Evolutionary conservation across 2,329 filamentous ascomycete genomes (phyloP), one percentile per base, ranked within the genome.

Genomic region (Fusarium veterinarium): DNA sequence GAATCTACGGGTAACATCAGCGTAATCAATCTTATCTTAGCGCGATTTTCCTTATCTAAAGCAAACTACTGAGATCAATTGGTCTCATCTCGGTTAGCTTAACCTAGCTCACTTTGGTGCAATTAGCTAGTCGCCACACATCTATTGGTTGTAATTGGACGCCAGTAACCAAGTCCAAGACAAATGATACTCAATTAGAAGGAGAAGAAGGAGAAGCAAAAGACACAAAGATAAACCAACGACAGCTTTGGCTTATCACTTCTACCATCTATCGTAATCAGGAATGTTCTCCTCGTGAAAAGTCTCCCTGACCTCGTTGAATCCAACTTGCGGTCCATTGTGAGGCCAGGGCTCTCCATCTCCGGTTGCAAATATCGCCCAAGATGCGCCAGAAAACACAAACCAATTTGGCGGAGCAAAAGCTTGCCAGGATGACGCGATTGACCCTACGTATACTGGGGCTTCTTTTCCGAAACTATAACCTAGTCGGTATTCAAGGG

Each of bases 21-120:
- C 0, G 0, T 4, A 2, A 3, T 20, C 2, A 0, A 4, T 20
- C 0, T 41, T 41, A n/a, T 41, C 38, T n/a, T 41, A 41, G 13
- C 13, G 20, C 8, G 28, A 9, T 8, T 6, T n/a, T 6, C 0
- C 38, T 41, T 41, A n/a, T n/a, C 20, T 8, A 9, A 14, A 41
- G 25, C 8, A 6, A 14, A 14, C 20, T n/a, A 9, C 12, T n/a
- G 9, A 41, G 8, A 16, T 41, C 9, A 10, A 6, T 8, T 13
- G 0, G 13, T 41, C 38, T n/a, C 0, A 41, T 4, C 38, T 41
- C 13, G 13, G 20, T n/a, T n/a, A 16, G 38, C 38, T n/a, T 16
- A 0, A 5, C 13, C 8, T 16, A n/a, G 20, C 28, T 28, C 28
- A 28, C 28, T 28, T 28, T 2, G 28, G 12, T 41, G 20, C 20